phyloP scores from a whole-genome alignment of 768 basidiomycete species.

The Cantharellus anzutake region DNA sequence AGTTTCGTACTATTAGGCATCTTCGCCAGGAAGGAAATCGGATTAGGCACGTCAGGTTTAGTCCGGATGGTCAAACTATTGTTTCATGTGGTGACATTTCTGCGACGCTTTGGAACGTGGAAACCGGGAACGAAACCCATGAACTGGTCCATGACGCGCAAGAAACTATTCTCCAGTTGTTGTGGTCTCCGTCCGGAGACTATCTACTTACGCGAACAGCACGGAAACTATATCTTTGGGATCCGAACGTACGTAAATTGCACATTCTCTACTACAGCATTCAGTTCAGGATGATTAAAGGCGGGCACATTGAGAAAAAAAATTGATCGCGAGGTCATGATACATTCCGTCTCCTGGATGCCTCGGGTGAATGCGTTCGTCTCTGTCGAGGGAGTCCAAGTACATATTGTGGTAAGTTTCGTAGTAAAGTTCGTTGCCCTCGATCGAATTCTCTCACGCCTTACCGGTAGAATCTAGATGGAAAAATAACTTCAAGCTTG shows the following conservation, averaged over 20 bases:
- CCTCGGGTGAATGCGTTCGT: slow-evolving; percentile 47
- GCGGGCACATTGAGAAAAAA: slow-evolving; percentile 47
- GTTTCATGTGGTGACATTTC: slow-evolving; percentile 18
- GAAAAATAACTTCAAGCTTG: too few relatives aligned
- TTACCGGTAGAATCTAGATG: too few relatives aligned
- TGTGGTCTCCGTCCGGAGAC: slow-evolving; percentile 48
- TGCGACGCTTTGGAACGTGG: too few relatives aligned
- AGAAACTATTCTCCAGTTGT: slow-evolving; percentile 12
- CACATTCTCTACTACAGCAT: slow-evolving; percentile 18
- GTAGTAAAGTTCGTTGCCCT: too few relatives aligned
- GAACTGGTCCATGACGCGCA: slow-evolving; percentile 47
- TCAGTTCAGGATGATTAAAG: too few relatives aligned
- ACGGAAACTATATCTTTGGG: slow-evolving; percentile 54
- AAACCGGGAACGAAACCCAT: slow-evolving; percentile 46
- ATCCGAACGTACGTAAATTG: slow-evolving; percentile 22
- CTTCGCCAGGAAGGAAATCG: slow-evolving; percentile 28
- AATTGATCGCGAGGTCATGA: slow-evolving; percentile 33
- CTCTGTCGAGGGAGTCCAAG: slow-evolving; percentile 45
- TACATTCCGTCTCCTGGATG: slow-evolving; percentile 53
- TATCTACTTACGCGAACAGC: slow-evolving; percentile 41
- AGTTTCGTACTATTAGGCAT: slow-evolving; percentile 28
- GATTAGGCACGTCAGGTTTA: background rate
- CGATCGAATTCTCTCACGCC: too few relatives aligned
- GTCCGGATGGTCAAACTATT: slow-evolving; percentile 18
- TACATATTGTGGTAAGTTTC: slow-evolving; percentile 13